Base-by-base conservation (phyloP, 495 filamentous ascomycete genomes). In the Aspergillus incahuasiensis region DNA sequence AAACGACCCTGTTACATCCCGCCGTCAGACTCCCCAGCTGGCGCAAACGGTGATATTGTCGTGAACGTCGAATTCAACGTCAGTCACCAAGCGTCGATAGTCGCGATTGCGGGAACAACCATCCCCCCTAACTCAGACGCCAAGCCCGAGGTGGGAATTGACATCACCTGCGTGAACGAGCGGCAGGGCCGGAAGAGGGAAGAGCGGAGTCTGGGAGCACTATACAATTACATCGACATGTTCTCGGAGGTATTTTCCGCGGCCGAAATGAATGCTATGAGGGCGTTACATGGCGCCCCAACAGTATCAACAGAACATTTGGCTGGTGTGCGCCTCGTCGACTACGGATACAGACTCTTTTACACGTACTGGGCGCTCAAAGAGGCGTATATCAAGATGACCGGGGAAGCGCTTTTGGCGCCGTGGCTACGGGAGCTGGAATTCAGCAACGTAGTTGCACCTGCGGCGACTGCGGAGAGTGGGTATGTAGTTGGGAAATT, bases 311-410 rank as follows among this genome's bases (percentile, higher is more conserved):
- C 25, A n/a, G n/a, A n/a, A n/a, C n/a, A n/a, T 3, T 13, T 21
- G 15, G 16, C 4, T 12, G 16, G 20, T 13, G 16, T n/a, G 4
- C 46, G n/a, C 12, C 41, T 58, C 15, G 73, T 86, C 19, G 74
- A 80, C 41, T 80, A 79, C 40, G 81, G 85, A 28, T 74, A 95
- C 40, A 77, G 91, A 2, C 74, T 84, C 5, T 97, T 97, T 68
- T 96, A 94, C 63, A 84, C 91, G 2, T 88, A 87, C 59, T 96
- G 90, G 89, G 90, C 86, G 52, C 76, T 94, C 51, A 88, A 94
- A 60, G 91, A 96, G 72, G 88, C 91, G 0, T 97, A 91, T 71
- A 83, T 97, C 58, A 97, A 97, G 79, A 83, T 97, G 81, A 90
- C 89, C 8, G 91, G 91, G 25, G 91, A 95, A 61, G 91, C 89